Conservation (phyloP, 208 protist genomes). For the Leishmania tarentolae region DNA sequence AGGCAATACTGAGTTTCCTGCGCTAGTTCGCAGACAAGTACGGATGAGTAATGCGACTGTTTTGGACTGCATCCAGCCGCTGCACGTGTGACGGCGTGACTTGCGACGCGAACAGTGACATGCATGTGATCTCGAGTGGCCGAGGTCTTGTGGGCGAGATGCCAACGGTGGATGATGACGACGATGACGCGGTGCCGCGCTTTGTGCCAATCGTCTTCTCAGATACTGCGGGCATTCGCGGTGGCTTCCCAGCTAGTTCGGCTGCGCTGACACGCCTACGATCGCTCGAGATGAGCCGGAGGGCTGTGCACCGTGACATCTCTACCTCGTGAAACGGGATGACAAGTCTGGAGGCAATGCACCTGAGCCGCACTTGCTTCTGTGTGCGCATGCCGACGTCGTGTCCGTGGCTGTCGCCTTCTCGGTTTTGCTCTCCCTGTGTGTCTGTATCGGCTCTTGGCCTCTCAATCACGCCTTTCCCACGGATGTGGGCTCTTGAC, state of each 20-base stretch:
- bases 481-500: background rate
- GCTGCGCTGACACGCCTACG: conserved; percentile 20
- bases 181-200: background rate
- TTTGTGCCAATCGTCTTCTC: conserved; percentile 32
- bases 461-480: background rate
- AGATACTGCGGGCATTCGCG: conserved; percentile 21
- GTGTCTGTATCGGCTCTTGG: conserved; percentile 13
- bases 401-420: conserved; percentile 4
- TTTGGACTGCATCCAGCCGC: conserved; percentile 27
- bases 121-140: conserved; percentile 19
- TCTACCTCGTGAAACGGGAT: conserved; percentile 23
- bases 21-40: conserved; percentile 20
- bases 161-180: conserved; percentile 10
- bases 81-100: conserved; percentile 29
- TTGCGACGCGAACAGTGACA: conserved; percentile 29
- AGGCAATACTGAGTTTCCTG: conserved; percentile 31
- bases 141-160: conserved; percentile 17
- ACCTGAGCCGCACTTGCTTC: conserved; percentile 24
- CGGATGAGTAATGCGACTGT: conserved; percentile 11
- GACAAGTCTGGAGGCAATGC: conserved; percentile 11
- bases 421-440: background rate
- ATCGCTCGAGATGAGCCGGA: conserved; percentile 20
- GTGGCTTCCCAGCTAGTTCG: conserved; percentile 17
- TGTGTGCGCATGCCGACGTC: conserved; percentile 21
- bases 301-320: conserved; percentile 18